Base-by-base conservation (phyloP, 345 rosid species). In the Cardamine resedifolia region DNA sequence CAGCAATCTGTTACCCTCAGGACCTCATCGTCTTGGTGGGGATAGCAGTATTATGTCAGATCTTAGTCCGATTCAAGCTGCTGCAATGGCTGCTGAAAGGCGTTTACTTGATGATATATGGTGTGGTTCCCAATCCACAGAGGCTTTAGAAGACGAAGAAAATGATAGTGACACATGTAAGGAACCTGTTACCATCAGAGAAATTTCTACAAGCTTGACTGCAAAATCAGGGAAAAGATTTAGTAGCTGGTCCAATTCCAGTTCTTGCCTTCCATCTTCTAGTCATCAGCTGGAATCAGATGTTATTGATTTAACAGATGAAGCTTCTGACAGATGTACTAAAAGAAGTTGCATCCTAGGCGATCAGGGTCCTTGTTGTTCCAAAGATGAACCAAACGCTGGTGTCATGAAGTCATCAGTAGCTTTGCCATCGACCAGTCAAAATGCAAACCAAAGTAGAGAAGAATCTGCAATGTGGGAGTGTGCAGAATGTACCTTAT, bases 81-180 rank as follows among this genome's bases (percentile, higher is more conserved):
- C 96, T 60, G 96, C 96, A 3, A 89, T 91, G 96, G 99, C 97
- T 52, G 96, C 96, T 14, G 97, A 91, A 87, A 95, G 96, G 76
- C 81, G 97, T 67, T 68, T 86, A 15, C 87, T 83, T 78, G 96
- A 91, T 83, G 96, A 89, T 62, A 76, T 95, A 12, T 87, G 97
- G 93, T 90, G 97, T 69, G 97, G 85, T 66, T 95, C 96, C 55
- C 83, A 80, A 48, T 78, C 80, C 27, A 74, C 72, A 43, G 91
- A 81, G 73, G 76, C 23, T 70, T 67, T 59, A 11, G 83, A 64
- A 74, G 89, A 82, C 49, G 80, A 55, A 65, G 95, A 84, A 61
- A 75, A 71, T 62, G 47, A 74, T 49, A 20, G 64, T 78, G 80
- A 73, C 77, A 19, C 74, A n/a, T 47, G 62, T 16, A 77, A 66